Conservation (phyloP, 1,139 yeast genomes). For the Candida sp. region DNA sequence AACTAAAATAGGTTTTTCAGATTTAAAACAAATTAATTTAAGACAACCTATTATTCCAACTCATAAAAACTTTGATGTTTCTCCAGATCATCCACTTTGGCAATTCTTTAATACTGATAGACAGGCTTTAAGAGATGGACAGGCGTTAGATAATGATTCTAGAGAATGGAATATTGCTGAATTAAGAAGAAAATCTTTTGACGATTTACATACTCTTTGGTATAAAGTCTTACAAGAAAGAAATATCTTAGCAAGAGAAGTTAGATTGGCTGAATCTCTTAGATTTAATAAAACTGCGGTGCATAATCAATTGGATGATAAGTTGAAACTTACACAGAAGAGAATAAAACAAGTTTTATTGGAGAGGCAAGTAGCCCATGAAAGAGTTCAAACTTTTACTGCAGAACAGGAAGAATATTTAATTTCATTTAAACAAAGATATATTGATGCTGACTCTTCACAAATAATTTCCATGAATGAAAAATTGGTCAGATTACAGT, state of each 20-base stretch:
- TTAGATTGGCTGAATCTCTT: constrained; percentile 38
- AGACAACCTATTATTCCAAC: constrained; percentile 89
- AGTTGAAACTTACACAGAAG: constrained; percentile 38
- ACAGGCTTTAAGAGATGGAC: constrained; percentile 50
- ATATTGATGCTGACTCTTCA: constrained; percentile 48
- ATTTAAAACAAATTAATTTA: constrained; percentile 38
- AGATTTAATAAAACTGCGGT: constrained; percentile 22
- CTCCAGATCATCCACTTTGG: constrained; percentile 94
- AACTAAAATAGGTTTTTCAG: constrained; percentile 24
- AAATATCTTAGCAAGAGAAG: constrained; percentile 76
- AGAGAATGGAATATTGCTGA: constrained; percentile 89
- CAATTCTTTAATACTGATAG: constrained; percentile 71
- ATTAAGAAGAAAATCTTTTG: constrained; percentile 85
- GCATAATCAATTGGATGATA: constrained; percentile 30
- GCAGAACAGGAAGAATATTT: constrained; percentile 46
- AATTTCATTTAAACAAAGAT: constrained; percentile 54
- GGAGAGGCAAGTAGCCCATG: constrained; percentile 77
- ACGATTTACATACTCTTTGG: constrained; percentile 91
- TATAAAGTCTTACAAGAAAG: constrained; percentile 81
- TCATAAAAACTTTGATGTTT: constrained; percentile 64
- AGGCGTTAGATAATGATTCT: constrained; percentile 56
- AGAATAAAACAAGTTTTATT: constrained; percentile 82
- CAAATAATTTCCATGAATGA: constrained; percentile 63
- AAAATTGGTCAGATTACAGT: constrained; percentile 72
- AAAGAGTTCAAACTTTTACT: constrained; percentile 53